Evolutionary conservation across 2,329 filamentous ascomycete genomes (phyloP).

Genomic region (Fusarium nanum): DNA sequence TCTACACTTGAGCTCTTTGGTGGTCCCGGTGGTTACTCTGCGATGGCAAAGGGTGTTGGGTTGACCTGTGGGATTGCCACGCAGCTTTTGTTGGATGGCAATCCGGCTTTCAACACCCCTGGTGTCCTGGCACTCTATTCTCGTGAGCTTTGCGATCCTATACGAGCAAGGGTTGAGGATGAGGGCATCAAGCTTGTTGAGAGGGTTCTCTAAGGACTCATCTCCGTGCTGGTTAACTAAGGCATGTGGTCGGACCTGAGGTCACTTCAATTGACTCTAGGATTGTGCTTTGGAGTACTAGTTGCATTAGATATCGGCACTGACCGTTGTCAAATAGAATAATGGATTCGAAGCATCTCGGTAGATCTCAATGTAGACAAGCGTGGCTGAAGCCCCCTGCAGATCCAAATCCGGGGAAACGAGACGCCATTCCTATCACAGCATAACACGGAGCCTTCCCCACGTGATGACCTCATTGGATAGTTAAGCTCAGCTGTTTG

Average conservation of each 20-base stretch:
- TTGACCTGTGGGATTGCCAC: background rate
- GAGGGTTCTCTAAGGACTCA: background rate
- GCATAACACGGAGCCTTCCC: constrained; percentile 1
- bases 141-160: background rate
- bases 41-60: background rate
- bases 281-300: background rate
- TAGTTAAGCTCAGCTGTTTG: constrained; percentile 1
- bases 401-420: constrained; percentile 26
- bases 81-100: background rate
- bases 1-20: background rate
- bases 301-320: background rate
- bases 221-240: background rate
- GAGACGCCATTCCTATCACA: constrained; percentile 29
- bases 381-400: background rate
- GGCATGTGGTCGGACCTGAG: background rate
- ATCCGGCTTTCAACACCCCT: background rate
- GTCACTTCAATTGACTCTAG: background rate
- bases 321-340: background rate
- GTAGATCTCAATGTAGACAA: background rate
- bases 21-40: background rate
- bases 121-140: background rate
- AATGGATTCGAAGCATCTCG: background rate
- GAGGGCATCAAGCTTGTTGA: background rate
- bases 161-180: background rate
- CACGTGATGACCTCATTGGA: constrained; percentile 43